Base-by-base conservation (phyloP, 179 eudicot genomes). In the Silene coronaria region DNA sequence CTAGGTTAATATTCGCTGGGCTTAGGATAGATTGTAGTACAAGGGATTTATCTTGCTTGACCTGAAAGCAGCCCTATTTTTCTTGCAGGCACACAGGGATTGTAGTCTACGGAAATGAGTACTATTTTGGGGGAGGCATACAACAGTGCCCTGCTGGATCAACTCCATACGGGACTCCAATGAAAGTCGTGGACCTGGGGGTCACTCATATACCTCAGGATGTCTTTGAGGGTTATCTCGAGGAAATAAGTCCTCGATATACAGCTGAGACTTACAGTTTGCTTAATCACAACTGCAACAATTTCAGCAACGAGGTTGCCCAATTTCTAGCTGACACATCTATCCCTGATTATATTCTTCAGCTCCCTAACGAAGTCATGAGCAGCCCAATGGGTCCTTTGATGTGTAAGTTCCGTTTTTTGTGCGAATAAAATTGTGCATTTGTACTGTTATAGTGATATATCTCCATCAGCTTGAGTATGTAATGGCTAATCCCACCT, bases 91-190 rank as follows among this genome's bases (percentile, higher is more conserved):
- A 95, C 81, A 95, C 99, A 0, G 99, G 99, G 73, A 46, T 95
- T 60, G 99, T 91, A 55, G 97, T 91, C 42, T 95, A 93, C 26
- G 99, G 97, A 4, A 87, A 86, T 8, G 99, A 95, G 79, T 95
- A 95, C 80, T 95, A 81, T 75, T 95, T 91, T 71, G 97, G 99
- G 34, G 97, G 96, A 75, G 99, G 99, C 75, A 88, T 95, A 77
- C 97, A 93, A 74, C 87, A 89, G 27, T 76, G 70, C 72, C 82
- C 87, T 9, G 93, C 83, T 73, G 99, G 93, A 23, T 79, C 83
- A 62, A 89, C 97, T 14, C 97, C 85, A 4, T 95, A 95, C 70
- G 99, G 97, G 48, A 88, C 90, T 16, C 99, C 99, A 12, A 27
- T 93, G 34, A 84, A 77, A 72, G 91, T 85, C 64, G 84, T 93